Conservation (phyloP, 1,284 basidiomycete genomes). For the Cutaneotrichosporon sp. region DNA sequence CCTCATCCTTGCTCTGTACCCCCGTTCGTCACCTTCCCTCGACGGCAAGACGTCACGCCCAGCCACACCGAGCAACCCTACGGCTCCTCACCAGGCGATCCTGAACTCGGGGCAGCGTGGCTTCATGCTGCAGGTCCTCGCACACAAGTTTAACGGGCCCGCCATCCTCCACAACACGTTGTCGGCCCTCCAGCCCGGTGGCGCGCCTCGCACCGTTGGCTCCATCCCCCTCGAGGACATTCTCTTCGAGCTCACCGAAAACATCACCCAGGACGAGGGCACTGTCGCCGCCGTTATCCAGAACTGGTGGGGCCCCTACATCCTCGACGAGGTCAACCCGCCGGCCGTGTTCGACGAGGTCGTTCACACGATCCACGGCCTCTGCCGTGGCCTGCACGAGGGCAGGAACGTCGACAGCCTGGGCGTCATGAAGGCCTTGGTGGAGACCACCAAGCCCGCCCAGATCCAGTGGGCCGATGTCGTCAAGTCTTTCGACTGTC, state of each 20-base stretch:
- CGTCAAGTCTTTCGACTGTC: slow-evolving; percentile 49
- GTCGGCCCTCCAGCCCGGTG: slow-evolving; percentile 48
- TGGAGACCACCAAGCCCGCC: slow-evolving; percentile 65
- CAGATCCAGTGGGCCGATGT: slow-evolving; percentile 75
- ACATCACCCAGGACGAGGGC: slow-evolving; percentile 50
- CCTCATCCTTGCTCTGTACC: slow-evolving; percentile 49
- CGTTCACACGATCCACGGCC: slow-evolving; percentile 36
- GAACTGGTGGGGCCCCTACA: slow-evolving; percentile 51
- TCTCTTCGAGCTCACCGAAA: slow-evolving; percentile 54
- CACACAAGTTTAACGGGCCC: slow-evolving; percentile 52
- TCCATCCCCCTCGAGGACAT: slow-evolving; percentile 51
- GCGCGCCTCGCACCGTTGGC: slow-evolving; percentile 40
- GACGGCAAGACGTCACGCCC: slow-evolving; percentile 37
- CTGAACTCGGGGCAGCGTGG: slow-evolving; percentile 47
- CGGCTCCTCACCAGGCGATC: slow-evolving; percentile 44
- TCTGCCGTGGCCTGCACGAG: slow-evolving; percentile 49
- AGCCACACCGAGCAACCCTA: slow-evolving; percentile 48
- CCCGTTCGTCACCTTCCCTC: slow-evolving; percentile 32
- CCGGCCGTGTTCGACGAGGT: slow-evolving; percentile 36
- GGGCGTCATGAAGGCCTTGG: slow-evolving; percentile 64
- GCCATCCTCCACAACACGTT: slow-evolving; percentile 51
- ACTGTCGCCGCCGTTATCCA: slow-evolving; percentile 49
- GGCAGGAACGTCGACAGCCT: slow-evolving; percentile 52
- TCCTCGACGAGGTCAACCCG: slow-evolving; percentile 39
- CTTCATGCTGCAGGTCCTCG: slow-evolving; percentile 43